These are phyloP conservation scores for Metschnikowia hibisci DNA, from an alignment of 805 yeast genomes.

Conservation along the genomic window DNA sequence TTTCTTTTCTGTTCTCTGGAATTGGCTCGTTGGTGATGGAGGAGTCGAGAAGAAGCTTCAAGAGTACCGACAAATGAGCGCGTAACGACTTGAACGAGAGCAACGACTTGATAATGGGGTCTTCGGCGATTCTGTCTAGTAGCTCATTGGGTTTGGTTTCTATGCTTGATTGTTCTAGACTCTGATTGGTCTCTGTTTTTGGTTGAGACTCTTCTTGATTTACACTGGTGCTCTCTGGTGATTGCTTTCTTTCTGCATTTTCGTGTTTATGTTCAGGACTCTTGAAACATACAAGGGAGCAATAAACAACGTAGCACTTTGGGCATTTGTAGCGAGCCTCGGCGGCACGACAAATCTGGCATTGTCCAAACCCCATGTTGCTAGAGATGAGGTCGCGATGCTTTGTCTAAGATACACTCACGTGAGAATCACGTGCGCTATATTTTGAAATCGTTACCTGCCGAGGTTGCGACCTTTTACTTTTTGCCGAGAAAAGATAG, in stretches of 20 bases:
- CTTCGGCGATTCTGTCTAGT: conserved; percentile 26
- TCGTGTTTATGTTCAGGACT: conserved; percentile 34
- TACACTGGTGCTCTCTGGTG: not conserved
- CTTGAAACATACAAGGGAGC: conserved; percentile 63
- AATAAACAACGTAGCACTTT: conserved; percentile 42
- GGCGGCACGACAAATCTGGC: conserved; percentile 35
- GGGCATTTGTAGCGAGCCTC: conserved; percentile 58
- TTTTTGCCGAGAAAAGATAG: no score
- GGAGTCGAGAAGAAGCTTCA: conserved; percentile 46
- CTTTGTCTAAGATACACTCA: not conserved
- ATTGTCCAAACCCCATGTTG: conserved; percentile 21
- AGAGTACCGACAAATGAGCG: conserved; percentile 49
- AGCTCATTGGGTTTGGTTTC: not conserved
- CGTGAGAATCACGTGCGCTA: no score
- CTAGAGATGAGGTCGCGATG: not conserved
- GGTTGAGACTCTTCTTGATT: not conserved
- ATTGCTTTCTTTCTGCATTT: not conserved
- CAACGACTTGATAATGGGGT: conserved; percentile 42
- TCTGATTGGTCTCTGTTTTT: not conserved
- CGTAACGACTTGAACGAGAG: conserved; percentile 52
- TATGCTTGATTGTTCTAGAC: not conserved
- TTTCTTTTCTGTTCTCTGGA: conserved; percentile 50
- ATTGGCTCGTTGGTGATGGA: conserved; percentile 46
- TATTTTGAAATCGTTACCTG: no score
- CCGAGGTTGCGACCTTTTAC: no score